These are phyloP conservation scores for Brettanomyces anomalus DNA, from an alignment of 805 yeast genomes.

Conservation along the genomic window DNA sequence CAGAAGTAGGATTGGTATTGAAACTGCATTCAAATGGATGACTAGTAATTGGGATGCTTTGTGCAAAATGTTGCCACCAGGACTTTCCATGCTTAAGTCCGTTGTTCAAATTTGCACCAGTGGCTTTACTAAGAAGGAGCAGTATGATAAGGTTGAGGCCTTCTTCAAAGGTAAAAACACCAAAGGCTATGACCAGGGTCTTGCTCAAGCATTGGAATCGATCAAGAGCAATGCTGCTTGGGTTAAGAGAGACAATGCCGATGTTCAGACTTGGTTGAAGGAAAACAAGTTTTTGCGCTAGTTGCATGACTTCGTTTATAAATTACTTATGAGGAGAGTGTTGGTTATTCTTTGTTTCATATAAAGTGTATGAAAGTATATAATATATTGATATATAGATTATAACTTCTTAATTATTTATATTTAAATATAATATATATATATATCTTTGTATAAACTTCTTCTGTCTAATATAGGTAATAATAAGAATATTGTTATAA, in stretches of 20 bases:
- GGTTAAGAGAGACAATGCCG: conserved; percentile 41
- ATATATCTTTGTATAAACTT: too few relatives aligned
- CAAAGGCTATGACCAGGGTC: conserved; percentile 50
- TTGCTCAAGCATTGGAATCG: conserved; percentile 49
- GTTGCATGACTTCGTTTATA: too few relatives aligned
- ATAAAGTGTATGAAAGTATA: too few relatives aligned
- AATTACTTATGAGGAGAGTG: background rate
- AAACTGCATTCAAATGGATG: conserved; percentile 67
- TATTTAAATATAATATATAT: too few relatives aligned
- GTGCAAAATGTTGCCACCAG: conserved; percentile 64
- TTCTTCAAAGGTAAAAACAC: conserved; percentile 44
- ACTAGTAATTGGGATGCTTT: conserved; percentile 62
- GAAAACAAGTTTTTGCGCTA: conserved; percentile 14
- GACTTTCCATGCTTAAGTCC: conserved; percentile 68
- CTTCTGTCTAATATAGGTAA: too few relatives aligned
- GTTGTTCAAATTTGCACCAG: conserved; percentile 54
- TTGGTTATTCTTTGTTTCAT: background rate
- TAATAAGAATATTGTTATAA: too few relatives aligned
- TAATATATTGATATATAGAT: too few relatives aligned
- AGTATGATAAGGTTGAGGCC: conserved; percentile 31
- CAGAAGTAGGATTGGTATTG: conserved; percentile 53
- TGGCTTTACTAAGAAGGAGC: conserved; percentile 31
- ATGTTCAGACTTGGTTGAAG: conserved; percentile 38
- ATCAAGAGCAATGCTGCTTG: conserved; percentile 45
- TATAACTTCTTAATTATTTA: too few relatives aligned